These are phyloP conservation scores for Talaromyces sp. DNA, from an alignment of 2,329 filamentous ascomycete genomes.

Conservation along the genomic window DNA sequence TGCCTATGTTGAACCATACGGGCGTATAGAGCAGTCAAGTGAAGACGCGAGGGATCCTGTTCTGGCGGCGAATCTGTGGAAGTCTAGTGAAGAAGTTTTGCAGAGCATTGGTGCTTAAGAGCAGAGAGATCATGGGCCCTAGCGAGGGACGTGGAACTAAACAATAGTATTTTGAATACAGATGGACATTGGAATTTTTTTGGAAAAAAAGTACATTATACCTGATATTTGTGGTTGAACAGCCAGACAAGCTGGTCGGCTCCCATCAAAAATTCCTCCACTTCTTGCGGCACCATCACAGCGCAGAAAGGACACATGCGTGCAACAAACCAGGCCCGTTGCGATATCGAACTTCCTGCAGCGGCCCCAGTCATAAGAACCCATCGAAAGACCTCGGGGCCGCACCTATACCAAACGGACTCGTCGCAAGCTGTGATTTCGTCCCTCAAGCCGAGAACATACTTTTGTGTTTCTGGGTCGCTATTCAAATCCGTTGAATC, in stretches of 20 bases:
- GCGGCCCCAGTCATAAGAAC: constrained; percentile 3
- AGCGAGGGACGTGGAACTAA: neutral
- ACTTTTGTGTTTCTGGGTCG: constrained; percentile 2
- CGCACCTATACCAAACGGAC: constrained; percentile 2
- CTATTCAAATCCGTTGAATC: neutral
- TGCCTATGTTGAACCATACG: constrained; percentile 9
- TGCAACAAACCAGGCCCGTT: constrained; percentile 7
- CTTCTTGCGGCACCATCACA: constrained; percentile 7
- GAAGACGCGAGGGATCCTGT: constrained; percentile 5
- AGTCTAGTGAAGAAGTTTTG: constrained; percentile 4
- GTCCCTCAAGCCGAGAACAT: neutral
- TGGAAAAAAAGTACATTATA: neutral
- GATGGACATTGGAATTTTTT: neutral
- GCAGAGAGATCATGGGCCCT: neutral
- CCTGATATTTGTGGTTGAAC: constrained; percentile 1
- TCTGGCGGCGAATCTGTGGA: constrained; percentile 6
- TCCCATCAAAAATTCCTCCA: constrained; percentile 5
- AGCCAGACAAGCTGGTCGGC: constrained; percentile 6
- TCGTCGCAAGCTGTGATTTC: constrained; percentile 3
- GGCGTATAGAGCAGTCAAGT: constrained; percentile 2
- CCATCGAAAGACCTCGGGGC: constrained; percentile 1
- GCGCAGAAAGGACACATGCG: constrained; percentile 6
- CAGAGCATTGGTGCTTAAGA: constrained; percentile 1
- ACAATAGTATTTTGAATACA: neutral
- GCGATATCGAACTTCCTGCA: constrained; percentile 1